Conservation (phyloP, 805 yeast genomes). For the Candida takata region DNA sequence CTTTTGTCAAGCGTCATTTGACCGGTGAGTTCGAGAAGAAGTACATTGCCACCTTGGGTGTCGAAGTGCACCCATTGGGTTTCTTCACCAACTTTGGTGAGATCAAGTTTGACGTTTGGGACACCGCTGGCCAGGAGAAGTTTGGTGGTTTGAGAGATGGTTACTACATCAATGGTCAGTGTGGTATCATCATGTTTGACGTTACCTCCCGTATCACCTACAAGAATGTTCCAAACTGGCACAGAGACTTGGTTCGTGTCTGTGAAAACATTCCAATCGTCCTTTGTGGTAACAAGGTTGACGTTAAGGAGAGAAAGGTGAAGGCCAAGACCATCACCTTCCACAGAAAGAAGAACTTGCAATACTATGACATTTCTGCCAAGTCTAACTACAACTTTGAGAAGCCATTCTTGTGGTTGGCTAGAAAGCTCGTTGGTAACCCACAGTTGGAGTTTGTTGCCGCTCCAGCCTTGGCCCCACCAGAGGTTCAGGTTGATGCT, state of each 20-base stretch:
- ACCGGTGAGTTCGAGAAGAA: slow-evolving; percentile 99
- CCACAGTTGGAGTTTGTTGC: slow-evolving; percentile 97
- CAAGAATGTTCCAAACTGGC: slow-evolving; percentile 99
- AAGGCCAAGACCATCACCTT: slow-evolving; percentile 99
- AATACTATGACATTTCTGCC: slow-evolving; percentile 99
- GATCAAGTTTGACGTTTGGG: slow-evolving; percentile 99
- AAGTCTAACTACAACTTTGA: slow-evolving; percentile 99
- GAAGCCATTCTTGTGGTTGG: slow-evolving; percentile 99
- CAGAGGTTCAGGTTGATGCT: slow-evolving; percentile 96
- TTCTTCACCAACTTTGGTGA: slow-evolving; percentile 98
- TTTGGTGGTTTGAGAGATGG: slow-evolving; percentile 99
- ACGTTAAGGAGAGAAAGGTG: slow-evolving; percentile 99
- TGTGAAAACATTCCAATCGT: slow-evolving; percentile 99
- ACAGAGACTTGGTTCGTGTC: slow-evolving; percentile 98
- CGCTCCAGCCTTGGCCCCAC: slow-evolving; percentile 99
- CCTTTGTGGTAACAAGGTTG: slow-evolving; percentile 98
- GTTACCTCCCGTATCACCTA: slow-evolving; percentile 99
- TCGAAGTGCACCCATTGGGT: slow-evolving; percentile 97
- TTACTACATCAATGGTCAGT: slow-evolving; percentile 98
- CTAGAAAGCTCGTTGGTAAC: slow-evolving; percentile 98
- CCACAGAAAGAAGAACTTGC: slow-evolving; percentile 99
- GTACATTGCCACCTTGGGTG: slow-evolving; percentile 98
- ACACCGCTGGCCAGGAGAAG: slow-evolving; percentile 99
- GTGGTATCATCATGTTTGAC: slow-evolving; percentile 99
- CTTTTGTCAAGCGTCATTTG: slow-evolving; percentile 98